Percentiles rank a stretch among this genome's conserved stretches.
These are phyloP conservation scores for Candida pini DNA, from an alignment of 805 yeast species.

Conservation along the genomic window DNA sequence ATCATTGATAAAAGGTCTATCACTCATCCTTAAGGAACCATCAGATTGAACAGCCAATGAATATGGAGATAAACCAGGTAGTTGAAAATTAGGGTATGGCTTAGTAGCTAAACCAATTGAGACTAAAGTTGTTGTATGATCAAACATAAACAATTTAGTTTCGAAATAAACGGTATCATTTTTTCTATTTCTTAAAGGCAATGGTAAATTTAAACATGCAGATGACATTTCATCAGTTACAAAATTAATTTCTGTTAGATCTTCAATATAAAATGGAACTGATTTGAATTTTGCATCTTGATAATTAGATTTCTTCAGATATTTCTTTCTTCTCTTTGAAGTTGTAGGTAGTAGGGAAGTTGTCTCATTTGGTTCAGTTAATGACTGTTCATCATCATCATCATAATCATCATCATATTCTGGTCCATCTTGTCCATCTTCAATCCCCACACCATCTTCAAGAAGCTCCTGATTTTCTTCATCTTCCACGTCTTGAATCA, in stretches of 20 bases:
- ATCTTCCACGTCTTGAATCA: constrained; percentile 16
- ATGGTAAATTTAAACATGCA: constrained; percentile 27
- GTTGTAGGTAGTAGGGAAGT: constrained; percentile 15
- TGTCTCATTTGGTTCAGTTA: constrained; percentile 11
- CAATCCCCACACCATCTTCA: not conserved
- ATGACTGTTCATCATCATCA: no score
- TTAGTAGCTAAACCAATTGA: constrained; percentile 64
- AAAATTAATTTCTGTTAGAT: constrained; percentile 28
- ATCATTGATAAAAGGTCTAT: constrained; percentile 51
- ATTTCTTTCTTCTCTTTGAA: constrained; percentile 1
- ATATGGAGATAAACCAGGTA: constrained; percentile 69
- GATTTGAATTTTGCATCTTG: constrained; percentile 10
- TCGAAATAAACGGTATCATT: constrained; percentile 64
- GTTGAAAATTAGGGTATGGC: constrained; percentile 70
- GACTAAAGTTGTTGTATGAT: constrained; percentile 42
- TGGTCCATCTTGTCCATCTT: no score
- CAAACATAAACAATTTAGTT: constrained; percentile 40
- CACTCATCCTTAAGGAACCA: constrained; percentile 58
- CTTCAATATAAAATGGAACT: constrained; percentile 27
- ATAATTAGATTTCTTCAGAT: constrained; percentile 8
- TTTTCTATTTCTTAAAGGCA: constrained; percentile 31
- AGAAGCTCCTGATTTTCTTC: constrained; percentile 7
- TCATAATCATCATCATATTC: no score
- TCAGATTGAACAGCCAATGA: constrained; percentile 70
- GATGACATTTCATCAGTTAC: constrained; percentile 17